Base-by-base conservation (phyloP, 2,329 filamentous ascomycete species). In the Parasarocladium wereldwijsianum region DNA sequence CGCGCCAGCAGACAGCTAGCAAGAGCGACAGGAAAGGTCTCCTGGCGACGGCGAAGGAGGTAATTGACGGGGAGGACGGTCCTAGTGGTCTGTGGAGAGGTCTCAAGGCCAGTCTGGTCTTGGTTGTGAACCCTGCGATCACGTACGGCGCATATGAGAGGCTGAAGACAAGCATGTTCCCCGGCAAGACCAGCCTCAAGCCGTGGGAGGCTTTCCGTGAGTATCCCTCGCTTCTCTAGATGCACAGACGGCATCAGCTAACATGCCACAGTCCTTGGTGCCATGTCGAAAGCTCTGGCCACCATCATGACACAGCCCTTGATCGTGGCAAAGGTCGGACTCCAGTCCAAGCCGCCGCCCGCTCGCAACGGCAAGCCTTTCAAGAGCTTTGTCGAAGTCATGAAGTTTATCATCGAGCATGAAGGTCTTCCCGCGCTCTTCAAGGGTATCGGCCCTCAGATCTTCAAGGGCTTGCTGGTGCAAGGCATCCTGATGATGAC, bases 401-500 rank as follows among this genome's bases (percentile, higher is more conserved):
- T 98, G 84, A 65, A 66, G 37, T 96, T 92, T 51, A 94, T 98
- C 42, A 58, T 94, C 32, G 64, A 93, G 45, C 76, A 93, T 37
- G 90, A 98, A 50, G 90, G 90, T 4, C 51, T 70, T 1, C 45
- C 77, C 9, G 79, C 79, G n/a, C 64, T 98, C 2, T 98, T 96
- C 64, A 98, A 98, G 60, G 90, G 90, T 24, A 93, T 98, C 41
- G 85, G 74, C 0, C 90, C 90, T 3, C 90, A 98, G 53, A 80
- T 98, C 30, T 55, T 85, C 35, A 98, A 98, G 57, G 90, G 90
- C 2, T 58, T 98, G 31, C 51, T 98, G 28, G 90, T 98, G 3
- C 90, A 98, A 49, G 90, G 90, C 29, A 73, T 98, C 33, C 63
- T 98, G 22, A 98, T 98, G 90, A 98, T 94, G 85, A 90, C 85